Evolutionary conservation across 768 basidiomycete genomes (phyloP), one percentile per base, ranked within the genome.

Genomic region (Xanthoconium purpureum): DNA sequence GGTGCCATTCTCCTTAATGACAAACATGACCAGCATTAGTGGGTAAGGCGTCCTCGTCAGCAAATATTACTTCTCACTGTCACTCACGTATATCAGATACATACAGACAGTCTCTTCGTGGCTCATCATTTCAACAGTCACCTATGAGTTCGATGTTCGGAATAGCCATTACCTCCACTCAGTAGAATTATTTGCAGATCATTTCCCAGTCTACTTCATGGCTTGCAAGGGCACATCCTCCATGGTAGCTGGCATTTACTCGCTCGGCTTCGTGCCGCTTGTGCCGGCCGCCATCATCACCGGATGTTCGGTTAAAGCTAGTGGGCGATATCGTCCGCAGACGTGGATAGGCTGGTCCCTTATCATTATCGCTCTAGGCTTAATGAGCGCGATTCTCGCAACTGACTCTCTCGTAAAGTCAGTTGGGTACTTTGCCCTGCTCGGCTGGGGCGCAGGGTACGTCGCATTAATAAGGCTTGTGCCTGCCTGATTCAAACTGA

Each of bases 191-290:
- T 17, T 33, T 18, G 8, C 17, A 49, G 37, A 49, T 18, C 24
- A n/a, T 5, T 42, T 75, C 5, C 76, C 76, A 2, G 72, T 77
- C 11, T 80, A 74, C 62, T 79, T 76, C 57, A 78, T 79, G 59
- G 76, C 77, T 1, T 73, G 71, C 57, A 71, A 70, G 50, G 69
- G 63, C 8, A 65, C 68, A 10, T 70, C 70, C 5, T 68, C 80
- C 0, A 58, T 72, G 15, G 51, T 32, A 3, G 71, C 73, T 11
- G 75, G 75, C 1, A 17, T 61, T 17, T 57, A 66, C 44, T 33
- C 17, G 28, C 63, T 66, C 28, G 30, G 42, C 0, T 15, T 56
- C 1, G 76, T 43, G 64, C 56, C 61, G 37, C 71, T 58, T 55
- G 71, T 24, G 1, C 68, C 77, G 0, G 45, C 71, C 11, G 65